Evolutionary conservation across 768 basidiomycete species (phyloP).

Genomic region (Boletus rubropictus): DNA sequence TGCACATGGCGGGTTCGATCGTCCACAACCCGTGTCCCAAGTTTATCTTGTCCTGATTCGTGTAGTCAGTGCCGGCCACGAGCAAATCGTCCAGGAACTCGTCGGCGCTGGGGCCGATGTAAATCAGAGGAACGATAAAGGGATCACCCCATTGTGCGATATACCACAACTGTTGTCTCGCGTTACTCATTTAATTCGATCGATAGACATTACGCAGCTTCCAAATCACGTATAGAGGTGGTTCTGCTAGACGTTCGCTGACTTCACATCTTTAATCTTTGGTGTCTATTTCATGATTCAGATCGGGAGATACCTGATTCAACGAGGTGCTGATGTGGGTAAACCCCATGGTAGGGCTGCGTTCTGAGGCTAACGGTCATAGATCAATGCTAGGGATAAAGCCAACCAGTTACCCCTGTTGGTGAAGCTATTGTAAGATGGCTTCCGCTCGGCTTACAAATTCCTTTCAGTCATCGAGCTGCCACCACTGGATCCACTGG

Average conservation of each 20-base stretch:
- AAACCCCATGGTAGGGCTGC: conserved; percentile 21
- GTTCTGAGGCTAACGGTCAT: conserved; percentile 30
- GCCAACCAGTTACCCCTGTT: conserved; percentile 90
- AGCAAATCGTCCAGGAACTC: conserved; percentile 68
- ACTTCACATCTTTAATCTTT: conserved; percentile 17
- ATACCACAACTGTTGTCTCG: background rate
- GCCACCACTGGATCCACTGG: conserved; percentile 92
- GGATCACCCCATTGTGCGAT: conserved; percentile 74
- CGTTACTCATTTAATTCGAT: conserved; percentile 8
- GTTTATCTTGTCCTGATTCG: background rate
- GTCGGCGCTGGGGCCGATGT: conserved; percentile 80
- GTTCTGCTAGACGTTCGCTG: conserved; percentile 23
- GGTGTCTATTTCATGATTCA: conserved; percentile 35
- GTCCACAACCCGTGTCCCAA: background rate
- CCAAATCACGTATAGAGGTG: conserved; percentile 83
- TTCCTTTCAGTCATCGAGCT: conserved; percentile 72
- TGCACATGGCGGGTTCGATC: conserved; percentile 68
- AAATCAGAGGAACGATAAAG: conserved; percentile 75
- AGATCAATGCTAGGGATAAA: conserved; percentile 94
- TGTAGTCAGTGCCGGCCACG: conserved; percentile 76
- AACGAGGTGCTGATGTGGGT: conserved; percentile 87
- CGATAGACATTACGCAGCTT: conserved; percentile 85
- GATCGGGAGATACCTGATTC: conserved; percentile 84
- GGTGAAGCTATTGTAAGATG: conserved; percentile 1
- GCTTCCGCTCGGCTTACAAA: conserved; percentile 2